Evolutionary conservation across 208 protist genomes (phyloP), one percentile per base, ranked within the genome.

Genomic region (Acanthamoeba healyi): DNA sequence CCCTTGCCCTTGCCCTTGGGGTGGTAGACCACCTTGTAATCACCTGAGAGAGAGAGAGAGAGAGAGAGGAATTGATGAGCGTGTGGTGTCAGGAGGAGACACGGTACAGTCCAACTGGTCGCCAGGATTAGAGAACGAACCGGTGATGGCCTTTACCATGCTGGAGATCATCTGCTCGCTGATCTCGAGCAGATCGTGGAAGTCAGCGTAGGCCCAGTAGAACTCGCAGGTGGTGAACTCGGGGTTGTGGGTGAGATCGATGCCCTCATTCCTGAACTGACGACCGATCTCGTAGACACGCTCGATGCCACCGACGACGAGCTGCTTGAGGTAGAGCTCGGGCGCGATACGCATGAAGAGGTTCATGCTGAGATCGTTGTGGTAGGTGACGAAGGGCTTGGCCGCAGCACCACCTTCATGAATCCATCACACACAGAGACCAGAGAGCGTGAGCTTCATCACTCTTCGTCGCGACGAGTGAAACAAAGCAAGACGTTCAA

Each of bases 201-300:
- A 99, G 96, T 99, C 99, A 63, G 98, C 97, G 96, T 99, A 99
- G 0, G 99, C 99, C 98, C 98, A 99, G 97, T 99, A 99, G 94
- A 99, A 99, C 96, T 99, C 99, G 91, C 98, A 98, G 42, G 99
- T 99, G n/a, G 99, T 99, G 96, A 99, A 99, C 96, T 99, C 99
- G 56, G 99, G 99, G 97, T 99, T 99, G 97, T 99, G 99, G 26
- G 98, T 99, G 44, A 98, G 81, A 95, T 99, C 98, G 51, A 99
- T 98, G 46, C 98, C 95, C 34, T 49, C 44, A 81, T 94, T 92
- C 4, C 36, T 26, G 34, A 63, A 94, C 94, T 99, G 98, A 86
- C 99, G 99, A 90, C 99, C 99, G 74, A 99, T 98, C 96, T 99
- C 99, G 95, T 99, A 99, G 15, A 99, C 99, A 70, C 99, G 97